phyloP scores from a whole-genome alignment of 768 basidiomycete genomes.

The Coprinopsis sp. region DNA sequence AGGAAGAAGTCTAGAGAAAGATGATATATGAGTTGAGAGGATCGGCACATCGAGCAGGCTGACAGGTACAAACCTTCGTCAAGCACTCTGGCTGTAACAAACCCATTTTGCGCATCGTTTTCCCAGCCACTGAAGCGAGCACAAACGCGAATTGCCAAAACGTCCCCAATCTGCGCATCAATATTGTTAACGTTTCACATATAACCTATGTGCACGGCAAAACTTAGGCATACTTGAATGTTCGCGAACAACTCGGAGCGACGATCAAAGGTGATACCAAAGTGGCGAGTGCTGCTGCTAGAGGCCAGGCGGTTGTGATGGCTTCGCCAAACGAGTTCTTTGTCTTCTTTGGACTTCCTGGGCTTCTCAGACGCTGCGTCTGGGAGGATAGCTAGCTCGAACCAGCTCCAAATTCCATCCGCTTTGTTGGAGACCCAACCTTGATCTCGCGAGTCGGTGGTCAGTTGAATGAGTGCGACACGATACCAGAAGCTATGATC shows the following conservation, averaged over 20 bases:
- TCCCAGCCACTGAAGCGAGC: conserved; percentile 5
- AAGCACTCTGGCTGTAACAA: neutral
- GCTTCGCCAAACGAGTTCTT: conserved; percentile 15
- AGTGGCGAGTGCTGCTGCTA: conserved; percentile 10
- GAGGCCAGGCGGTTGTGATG: conserved; percentile 16
- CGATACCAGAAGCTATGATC: conserved; percentile 7
- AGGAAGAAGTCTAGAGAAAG: conserved; percentile 3
- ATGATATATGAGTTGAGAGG: neutral
- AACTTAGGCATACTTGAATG: conserved; percentile 12
- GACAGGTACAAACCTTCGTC: neutral
- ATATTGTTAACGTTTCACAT: neutral
- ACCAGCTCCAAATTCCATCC: conserved; percentile 8
- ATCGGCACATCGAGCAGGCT: neutral
- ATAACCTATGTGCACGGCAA: neutral
- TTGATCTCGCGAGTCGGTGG: conserved; percentile 4
- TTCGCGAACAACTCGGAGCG: conserved; percentile 15
- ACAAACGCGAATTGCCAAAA: conserved; percentile 7
- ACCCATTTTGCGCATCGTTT: conserved; percentile 1
- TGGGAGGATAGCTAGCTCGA: conserved; percentile 5
- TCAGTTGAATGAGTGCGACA: conserved; percentile 3
- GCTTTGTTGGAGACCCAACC: neutral
- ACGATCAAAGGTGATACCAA: conserved; percentile 17
- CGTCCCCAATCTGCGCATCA: conserved; percentile 1
- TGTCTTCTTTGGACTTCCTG: conserved; percentile 13
- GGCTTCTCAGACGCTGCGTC: neutral